Evolutionary conservation across 352 stramenopile genomes (phyloP), one percentile per base, ranked within the genome.

Genomic region (Phytophthora sojae): DNA sequence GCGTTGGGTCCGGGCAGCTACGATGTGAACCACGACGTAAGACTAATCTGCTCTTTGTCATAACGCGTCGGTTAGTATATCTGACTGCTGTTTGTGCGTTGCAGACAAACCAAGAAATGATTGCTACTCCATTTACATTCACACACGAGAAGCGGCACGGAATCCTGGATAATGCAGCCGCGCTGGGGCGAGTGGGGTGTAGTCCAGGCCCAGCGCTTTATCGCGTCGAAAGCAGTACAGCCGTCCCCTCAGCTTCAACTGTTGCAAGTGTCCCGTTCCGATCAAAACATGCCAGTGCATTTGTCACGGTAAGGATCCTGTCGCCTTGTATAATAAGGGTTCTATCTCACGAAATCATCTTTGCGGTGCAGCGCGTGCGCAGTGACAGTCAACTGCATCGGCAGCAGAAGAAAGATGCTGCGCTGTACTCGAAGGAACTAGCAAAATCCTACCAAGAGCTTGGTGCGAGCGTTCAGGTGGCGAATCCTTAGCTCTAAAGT

Each of bases 1-100:
- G 68, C 69, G 14, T 71, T 92, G 4, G 84, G 84, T 4, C 80
- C 82, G 17, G 84, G 84, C 6, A 82, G 69, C 56, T 92, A 92
- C 53, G 73, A 89, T 26, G 71, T 87, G 42, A 77, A 80, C 47
- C 76, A 75, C 53, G 77, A 85, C n/a, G 79, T 85, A 77, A 55
- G 21, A 21, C 21, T 21, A 21, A 21, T 21, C 21, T 21, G 21
- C 21, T 21, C 21, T 21, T 42, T 47, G 39, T n/a, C 17, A 47
- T 19, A 47, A 19, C 14, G 4, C 14, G n/a, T 12, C 6, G 39
- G 15, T 21, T 47, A 21, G 21, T 55, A 12, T 15, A 56, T 37
- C 30, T 49, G n/a, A n/a, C 8, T 29, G 30, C 19, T 59, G 25
- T 14, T 23, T 53, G 47, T 25, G 45, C 23, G 15, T 64, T n/a